phyloP scores from a whole-genome alignment of 208 protist genomes.

The Tetramitus jugosus region DNA sequence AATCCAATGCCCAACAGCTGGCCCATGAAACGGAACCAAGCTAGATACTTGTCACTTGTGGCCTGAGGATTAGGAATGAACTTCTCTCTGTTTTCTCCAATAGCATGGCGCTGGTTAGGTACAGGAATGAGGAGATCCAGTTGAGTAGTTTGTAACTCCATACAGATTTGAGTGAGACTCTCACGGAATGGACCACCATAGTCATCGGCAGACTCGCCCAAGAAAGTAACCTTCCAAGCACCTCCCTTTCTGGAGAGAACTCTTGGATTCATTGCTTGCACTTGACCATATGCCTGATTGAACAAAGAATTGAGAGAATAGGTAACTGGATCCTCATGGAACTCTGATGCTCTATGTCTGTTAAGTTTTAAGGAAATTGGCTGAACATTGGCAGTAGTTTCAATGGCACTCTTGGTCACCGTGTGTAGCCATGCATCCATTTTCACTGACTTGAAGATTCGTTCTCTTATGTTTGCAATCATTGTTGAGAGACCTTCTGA shows the following conservation, averaged over 20 bases:
- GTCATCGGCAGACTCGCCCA: constrained; percentile 49
- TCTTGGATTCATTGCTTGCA: not conserved
- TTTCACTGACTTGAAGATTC: constrained; percentile 13
- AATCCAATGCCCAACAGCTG: constrained; percentile 84
- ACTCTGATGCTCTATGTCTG: constrained; percentile 5
- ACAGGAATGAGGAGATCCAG: constrained; percentile 76
- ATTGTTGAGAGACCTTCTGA: not conserved
- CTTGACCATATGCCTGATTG: constrained; percentile 20
- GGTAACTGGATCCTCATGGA: not conserved
- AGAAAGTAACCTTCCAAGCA: constrained; percentile 27
- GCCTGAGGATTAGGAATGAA: constrained; percentile 56
- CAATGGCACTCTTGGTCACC: not conserved
- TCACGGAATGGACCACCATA: constrained; percentile 80
- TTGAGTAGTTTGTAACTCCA: constrained; percentile 52
- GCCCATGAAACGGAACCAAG: constrained; percentile 76
- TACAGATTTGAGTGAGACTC: constrained; percentile 76
- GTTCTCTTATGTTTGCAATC: constrained; percentile 4
- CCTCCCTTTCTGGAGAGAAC: not conserved
- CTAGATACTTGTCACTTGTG: constrained; percentile 43
- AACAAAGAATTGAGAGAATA: not conserved
- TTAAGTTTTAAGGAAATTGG: constrained; percentile 3
- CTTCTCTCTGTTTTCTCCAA: constrained; percentile 65
- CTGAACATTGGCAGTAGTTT: not conserved
- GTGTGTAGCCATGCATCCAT: constrained; percentile 20
- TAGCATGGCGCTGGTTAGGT: constrained; percentile 69